Evolutionary conservation across 441 rosid genomes (phyloP).

Genomic region (Erodium trifolium): DNA sequence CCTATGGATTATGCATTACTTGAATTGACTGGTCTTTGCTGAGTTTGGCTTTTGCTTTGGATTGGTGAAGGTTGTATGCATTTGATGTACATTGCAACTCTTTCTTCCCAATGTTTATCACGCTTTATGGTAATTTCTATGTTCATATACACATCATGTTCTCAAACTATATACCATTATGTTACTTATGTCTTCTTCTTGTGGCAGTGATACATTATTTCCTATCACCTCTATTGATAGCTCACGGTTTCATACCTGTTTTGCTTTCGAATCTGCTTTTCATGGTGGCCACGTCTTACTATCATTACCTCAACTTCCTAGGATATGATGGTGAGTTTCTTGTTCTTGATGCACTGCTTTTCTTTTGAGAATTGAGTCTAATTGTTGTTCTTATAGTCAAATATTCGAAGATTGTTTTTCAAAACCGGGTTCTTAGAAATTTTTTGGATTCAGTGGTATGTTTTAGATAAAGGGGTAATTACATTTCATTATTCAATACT

Average conservation of each 20-base stretch:
- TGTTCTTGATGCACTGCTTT: neutral
- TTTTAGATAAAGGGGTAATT: neutral
- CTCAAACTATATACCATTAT: conserved; percentile 12
- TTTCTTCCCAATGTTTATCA: conserved; percentile 92
- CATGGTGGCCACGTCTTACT: conserved; percentile 84
- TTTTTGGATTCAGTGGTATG: neutral
- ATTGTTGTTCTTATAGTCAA: neutral
- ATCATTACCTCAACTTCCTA: conserved; percentile 93
- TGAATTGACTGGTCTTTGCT: conserved; percentile 2
- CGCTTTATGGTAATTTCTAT: conserved; percentile 69
- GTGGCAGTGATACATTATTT: conserved; percentile 81
- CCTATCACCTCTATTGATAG: conserved; percentile 69
- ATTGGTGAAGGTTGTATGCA: conserved; percentile 69
- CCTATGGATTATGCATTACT: too few relatives aligned
- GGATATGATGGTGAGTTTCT: conserved; percentile 79
- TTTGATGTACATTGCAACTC: conserved; percentile 99
- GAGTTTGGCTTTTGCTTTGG: conserved; percentile 14
- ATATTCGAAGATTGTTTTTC: too few relatives aligned
- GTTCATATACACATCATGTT: neutral
- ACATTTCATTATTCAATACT: too few relatives aligned
- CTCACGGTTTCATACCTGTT: conserved; percentile 77
- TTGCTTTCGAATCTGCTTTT: conserved; percentile 81
- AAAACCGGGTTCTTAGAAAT: neutral
- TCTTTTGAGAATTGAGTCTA: neutral
- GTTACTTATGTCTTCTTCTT: conserved; percentile 19